These are phyloP conservation scores for Pontederia crassipes DNA, from an alignment of 176 grass and related monocot genomes.

Conservation along the genomic window DNA sequence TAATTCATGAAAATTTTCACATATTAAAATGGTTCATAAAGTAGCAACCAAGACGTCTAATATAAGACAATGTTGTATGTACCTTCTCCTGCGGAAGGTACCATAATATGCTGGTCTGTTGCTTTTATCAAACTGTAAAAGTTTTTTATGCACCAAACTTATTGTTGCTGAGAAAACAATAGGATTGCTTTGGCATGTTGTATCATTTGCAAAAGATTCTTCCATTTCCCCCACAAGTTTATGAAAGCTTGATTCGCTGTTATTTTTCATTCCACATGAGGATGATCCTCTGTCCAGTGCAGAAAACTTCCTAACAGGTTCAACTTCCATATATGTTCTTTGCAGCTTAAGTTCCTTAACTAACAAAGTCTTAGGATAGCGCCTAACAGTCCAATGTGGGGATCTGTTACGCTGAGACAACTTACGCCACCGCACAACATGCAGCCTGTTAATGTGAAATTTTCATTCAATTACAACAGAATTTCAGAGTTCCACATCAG, in stretches of 20 bases:
- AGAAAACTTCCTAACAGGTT: slow-evolving; percentile 31
- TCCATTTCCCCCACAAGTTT: slow-evolving; percentile 52
- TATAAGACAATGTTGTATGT: slow-evolving; percentile 4
- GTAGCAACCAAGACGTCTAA: neutral
- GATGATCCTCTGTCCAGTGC: slow-evolving; percentile 29
- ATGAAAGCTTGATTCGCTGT: slow-evolving; percentile 27
- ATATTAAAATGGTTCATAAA: neutral
- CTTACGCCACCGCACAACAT: slow-evolving; percentile 57
- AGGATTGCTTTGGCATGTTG: slow-evolving; percentile 16
- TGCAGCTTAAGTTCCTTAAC: slow-evolving; percentile 83
- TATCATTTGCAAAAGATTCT: slow-evolving; percentile 25
- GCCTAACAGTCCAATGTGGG: slow-evolving; percentile 59
- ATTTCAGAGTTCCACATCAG: no score
- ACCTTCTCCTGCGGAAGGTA: slow-evolving; percentile 82
- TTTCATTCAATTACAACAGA: no score
- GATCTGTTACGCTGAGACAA: slow-evolving; percentile 42
- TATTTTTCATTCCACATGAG: slow-evolving; percentile 22
- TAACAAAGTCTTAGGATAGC: slow-evolving; percentile 51
- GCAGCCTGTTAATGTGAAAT: slow-evolving; percentile 30
- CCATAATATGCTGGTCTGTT: slow-evolving; percentile 93
- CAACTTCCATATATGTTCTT: slow-evolving; percentile 36
- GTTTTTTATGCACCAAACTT: slow-evolving; percentile 36
- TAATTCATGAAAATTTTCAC: neutral
- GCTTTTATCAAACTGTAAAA: slow-evolving; percentile 93
- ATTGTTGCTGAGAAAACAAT: slow-evolving; percentile 21